These are phyloP conservation scores for Hagleromyces aurorensis DNA, from an alignment of 805 yeast species.

Conservation along the genomic window DNA sequence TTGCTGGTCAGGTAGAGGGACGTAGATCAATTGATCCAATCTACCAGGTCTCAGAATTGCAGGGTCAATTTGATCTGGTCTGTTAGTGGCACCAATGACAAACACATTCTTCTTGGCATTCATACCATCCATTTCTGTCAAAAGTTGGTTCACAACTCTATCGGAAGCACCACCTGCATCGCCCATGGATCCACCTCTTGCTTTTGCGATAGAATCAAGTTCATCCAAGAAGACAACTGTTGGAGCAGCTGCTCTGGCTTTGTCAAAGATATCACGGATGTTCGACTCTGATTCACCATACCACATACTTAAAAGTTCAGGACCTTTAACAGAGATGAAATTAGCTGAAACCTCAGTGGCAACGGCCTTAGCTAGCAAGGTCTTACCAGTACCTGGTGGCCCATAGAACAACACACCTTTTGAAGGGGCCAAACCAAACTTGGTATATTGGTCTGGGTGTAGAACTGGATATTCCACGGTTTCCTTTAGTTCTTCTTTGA, in stretches of 20 bases:
- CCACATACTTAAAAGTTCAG: constrained; percentile 97
- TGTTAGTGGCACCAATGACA: constrained; percentile 97
- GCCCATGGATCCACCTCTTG: constrained; percentile 86
- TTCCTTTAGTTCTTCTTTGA: constrained; percentile 95
- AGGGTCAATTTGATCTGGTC: constrained; percentile 99
- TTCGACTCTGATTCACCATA: constrained; percentile 97
- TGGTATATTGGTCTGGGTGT: constrained; percentile 97
- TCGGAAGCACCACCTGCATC: constrained; percentile 97
- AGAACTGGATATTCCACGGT: constrained; percentile 98
- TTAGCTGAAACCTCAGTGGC: constrained; percentile 99
- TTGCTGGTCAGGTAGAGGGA: constrained; percentile 93
- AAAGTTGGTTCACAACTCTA: constrained; percentile 90
- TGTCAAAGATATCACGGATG: constrained; percentile 95
- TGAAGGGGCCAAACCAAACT: constrained; percentile 95
- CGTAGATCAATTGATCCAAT: constrained; percentile 95
- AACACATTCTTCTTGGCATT: constrained; percentile 98
- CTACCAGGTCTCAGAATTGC: constrained; percentile 98
- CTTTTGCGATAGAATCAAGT: constrained; percentile 94
- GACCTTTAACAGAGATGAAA: constrained; percentile 87
- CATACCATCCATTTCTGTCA: constrained; percentile 99
- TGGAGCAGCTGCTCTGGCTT: constrained; percentile 99
- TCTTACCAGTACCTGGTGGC: constrained; percentile 99
- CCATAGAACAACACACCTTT: constrained; percentile 98
- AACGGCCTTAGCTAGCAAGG: constrained; percentile 95
- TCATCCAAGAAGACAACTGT: constrained; percentile 98